Evolutionary conservation across 768 basidiomycete species (phyloP), one percentile per base, ranked within the genome.

Genomic region (Mycena rebaudengoi): DNA sequence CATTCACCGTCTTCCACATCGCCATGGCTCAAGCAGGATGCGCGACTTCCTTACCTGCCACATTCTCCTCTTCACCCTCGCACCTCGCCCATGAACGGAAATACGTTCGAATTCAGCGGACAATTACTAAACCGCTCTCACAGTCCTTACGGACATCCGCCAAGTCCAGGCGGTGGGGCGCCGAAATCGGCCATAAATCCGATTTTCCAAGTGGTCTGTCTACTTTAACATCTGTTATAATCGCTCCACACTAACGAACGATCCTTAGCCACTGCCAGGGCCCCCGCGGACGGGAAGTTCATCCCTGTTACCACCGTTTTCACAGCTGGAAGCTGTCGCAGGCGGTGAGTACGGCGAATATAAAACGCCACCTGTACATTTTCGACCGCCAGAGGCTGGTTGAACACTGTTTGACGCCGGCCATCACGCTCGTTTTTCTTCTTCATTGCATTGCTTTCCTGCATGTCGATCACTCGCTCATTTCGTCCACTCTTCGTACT

Each of bases 131-230:
- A 69, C 11, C 71, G 72, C 26, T 74, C 73, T 1, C 69, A 80
- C 39, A 79, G 80, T 64, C 82, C 82, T 53, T 83, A 85, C 66
- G 85, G 85, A 46, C 85, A 86, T 70, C 87, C 89, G 18, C 85
- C 89, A 51, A 88, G 86, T 68, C 85, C 90, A 33, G 83, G 83
- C 46, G 77, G n/a, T n/a, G n/a, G 83, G 54, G 86, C 85, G 16
- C 83, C 91, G 35, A 89, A 88, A 72, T 86, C 88, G 45, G 85
- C 83, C 32, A 91, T 94, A 72, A 93, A 95, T 75, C 91, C 93
- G 28, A 94, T 94, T 74, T 95, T 95, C 83, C 90, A 92, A 86
- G 92, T 95, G 82, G 93, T 94, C 79, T 82, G 93, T 87, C 1
- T 11, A 20, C 56, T 74, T 76, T 80, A 72, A 79, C 73, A 64